Evolutionary conservation across 2,329 filamentous ascomycete genomes (phyloP).

Genomic region (Chaetomiaceae sp.): DNA sequence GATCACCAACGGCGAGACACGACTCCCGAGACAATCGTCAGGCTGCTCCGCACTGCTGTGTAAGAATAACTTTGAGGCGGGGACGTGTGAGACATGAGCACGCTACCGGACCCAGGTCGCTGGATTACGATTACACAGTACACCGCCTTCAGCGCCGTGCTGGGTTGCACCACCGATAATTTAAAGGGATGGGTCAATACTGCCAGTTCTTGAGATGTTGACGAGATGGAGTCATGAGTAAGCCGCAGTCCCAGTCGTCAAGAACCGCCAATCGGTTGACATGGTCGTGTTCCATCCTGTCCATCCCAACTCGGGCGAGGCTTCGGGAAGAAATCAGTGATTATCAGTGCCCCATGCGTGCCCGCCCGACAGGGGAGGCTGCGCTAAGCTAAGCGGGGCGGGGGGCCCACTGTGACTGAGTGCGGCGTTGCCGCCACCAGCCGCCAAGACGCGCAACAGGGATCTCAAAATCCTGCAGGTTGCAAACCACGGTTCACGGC

Average conservation of each 20-base stretch:
- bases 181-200: too few species aligned
- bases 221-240: neutral
- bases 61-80: too few species aligned
- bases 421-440: neutral
- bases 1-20: neutral
- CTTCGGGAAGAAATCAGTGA: neutral
- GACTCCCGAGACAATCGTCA: conserved; percentile 1
- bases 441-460: neutral
- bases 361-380: neutral
- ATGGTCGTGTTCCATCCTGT: too few species aligned
- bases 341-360: too few species aligned
- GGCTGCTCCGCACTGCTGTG: neutral
- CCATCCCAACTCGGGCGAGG: neutral
- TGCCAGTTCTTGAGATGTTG: too few species aligned
- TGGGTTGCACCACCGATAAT: neutral
- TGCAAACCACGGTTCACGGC: neutral
- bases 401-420: neutral
- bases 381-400: neutral
- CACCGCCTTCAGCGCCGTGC: neutral
- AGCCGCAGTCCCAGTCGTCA: neutral
- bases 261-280: neutral
- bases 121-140: neutral
- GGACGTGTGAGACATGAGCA: neutral
- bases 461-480: neutral
- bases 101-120: neutral